Conservation (phyloP, 805 yeast genomes). For the Candida corydali region DNA sequence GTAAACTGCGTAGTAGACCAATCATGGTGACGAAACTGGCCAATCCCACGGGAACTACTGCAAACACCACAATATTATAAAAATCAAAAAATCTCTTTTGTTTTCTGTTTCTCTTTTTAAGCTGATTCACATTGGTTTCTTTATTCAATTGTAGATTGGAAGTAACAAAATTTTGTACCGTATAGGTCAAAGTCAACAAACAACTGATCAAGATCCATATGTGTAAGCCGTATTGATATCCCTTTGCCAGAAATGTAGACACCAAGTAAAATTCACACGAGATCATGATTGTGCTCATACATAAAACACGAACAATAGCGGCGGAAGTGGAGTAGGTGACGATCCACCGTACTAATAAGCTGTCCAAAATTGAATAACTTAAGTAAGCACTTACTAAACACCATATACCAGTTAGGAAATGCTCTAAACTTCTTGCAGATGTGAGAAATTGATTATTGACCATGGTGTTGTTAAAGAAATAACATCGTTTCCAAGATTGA, state of each 20-base stretch:
- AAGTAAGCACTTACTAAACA: slow-evolving; percentile 83
- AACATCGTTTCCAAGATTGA: slow-evolving; percentile 35
- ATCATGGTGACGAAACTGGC: slow-evolving; percentile 93
- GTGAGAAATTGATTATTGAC: slow-evolving; percentile 28
- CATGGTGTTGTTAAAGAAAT: slow-evolving; percentile 6
- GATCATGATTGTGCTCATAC: slow-evolving; percentile 72
- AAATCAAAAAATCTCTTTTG: slow-evolving; percentile 71
- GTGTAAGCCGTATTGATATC: slow-evolving; percentile 70
- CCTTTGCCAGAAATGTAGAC: slow-evolving; percentile 60
- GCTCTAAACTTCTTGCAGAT: slow-evolving; percentile 70
- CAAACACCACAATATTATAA: slow-evolving; percentile 87
- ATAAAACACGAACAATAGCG: slow-evolving; percentile 79
- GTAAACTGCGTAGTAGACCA: slow-evolving; percentile 68
- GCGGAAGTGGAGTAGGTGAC: slow-evolving; percentile 86
- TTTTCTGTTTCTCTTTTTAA: slow-evolving; percentile 18
- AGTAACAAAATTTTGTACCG: slow-evolving; percentile 83
- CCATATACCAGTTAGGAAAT: slow-evolving; percentile 85
- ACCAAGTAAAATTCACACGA: slow-evolving; percentile 66
- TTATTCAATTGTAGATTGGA: slow-evolving; percentile 54
- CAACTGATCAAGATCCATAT: slow-evolving; percentile 93
- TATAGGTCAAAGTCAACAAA: slow-evolving; percentile 72
- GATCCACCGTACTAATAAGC: slow-evolving; percentile 90
- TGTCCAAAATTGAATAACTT: slow-evolving; percentile 80
- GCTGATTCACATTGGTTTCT: neutral
- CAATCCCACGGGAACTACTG: slow-evolving; percentile 96